Evolutionary conservation across 2,329 filamentous ascomycete species (phyloP), one percentile per base, ranked within the genome.

Genomic region (Calonectria hawksworthii): DNA sequence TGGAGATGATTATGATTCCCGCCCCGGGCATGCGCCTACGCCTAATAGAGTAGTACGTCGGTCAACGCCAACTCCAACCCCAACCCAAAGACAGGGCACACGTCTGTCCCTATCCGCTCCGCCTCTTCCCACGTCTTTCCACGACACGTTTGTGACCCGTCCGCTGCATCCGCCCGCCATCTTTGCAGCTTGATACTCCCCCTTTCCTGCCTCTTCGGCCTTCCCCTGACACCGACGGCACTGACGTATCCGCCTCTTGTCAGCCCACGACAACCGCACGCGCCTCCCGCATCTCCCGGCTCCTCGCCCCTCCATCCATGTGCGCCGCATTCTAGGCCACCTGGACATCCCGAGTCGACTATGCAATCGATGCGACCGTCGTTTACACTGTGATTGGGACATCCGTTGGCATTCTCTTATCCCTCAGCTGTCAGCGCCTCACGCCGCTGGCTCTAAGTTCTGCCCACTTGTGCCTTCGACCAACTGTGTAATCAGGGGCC

Each of bases 351-450:
- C 74, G 69, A 77, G 68, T 68, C 78, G 80, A 83, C 80, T 84
- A 84, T 84, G 83, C 81, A 75, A 83, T 82, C 76, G 74, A 76
- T 77, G 74, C 78, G 78, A 82, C 82, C 81, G 73, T 69, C 68
- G 68, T 75, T 63, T 67, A 76, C 68, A 78, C 68, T 75, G 75
- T 82, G 78, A 81, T 73, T 81, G 78, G 76, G 75, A 77, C 70
- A 75, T 63, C 67, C 76, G 41, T 66, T 56, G 47, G 64, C 36
- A 67, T 68, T 36, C 16, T 72, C 23, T 76, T 75, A 54, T 66
- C 70, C 68, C 70, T 75, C 59, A 68, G 34, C 59, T 47, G 70
- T 65, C 68, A 52, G 69, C 64, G 68, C 59, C 63, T 38, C 59
- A 69, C 47, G 70, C 73, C 69, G 67, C 38, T 59, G 52, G 54